phyloP scores from a whole-genome alignment of 1,139 yeast species.

The Candida frijolesensis region DNA sequence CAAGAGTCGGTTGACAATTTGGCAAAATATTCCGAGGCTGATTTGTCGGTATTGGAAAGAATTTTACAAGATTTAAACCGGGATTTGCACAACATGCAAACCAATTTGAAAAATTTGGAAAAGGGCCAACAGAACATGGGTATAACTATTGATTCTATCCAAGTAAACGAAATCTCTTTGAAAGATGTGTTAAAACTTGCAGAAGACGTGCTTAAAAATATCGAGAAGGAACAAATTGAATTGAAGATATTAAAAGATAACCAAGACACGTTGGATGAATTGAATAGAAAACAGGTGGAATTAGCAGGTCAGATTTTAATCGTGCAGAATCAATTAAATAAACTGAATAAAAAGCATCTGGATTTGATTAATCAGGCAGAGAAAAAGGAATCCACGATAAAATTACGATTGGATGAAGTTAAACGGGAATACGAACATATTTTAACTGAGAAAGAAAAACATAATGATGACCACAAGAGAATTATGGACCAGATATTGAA shows the following conservation, averaged over 20 bases:
- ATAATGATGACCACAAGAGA: slow-evolving; percentile 54
- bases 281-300: slow-evolving; percentile 48
- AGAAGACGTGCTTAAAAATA: slow-evolving; percentile 60
- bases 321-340: slow-evolving; percentile 53
- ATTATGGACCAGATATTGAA: slow-evolving; percentile 49
- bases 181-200: slow-evolving; percentile 51
- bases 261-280: slow-evolving; percentile 51
- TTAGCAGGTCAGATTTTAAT: slow-evolving; percentile 53
- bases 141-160: slow-evolving; percentile 61
- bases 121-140: slow-evolving; percentile 52
- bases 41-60: slow-evolving; percentile 57
- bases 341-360: slow-evolving; percentile 54
- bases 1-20: slow-evolving; percentile 62
- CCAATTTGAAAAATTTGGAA: slow-evolving; percentile 45
- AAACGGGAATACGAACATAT: slow-evolving; percentile 50
- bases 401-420: slow-evolving; percentile 46
- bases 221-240: slow-evolving; percentile 49
- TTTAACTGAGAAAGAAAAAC: slow-evolving; percentile 51
- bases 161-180: slow-evolving; percentile 56
- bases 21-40: slow-evolving; percentile 61
- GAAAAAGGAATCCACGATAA: slow-evolving; percentile 47
- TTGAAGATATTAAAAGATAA: slow-evolving; percentile 38
- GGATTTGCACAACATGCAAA: slow-evolving; percentile 48
- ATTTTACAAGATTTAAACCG: slow-evolving; percentile 57
- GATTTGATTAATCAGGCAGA: slow-evolving; percentile 53